These are phyloP conservation scores for Aspergillus neotritici DNA, from an alignment of 2,329 filamentous ascomycete genomes.

Conservation along the genomic window DNA sequence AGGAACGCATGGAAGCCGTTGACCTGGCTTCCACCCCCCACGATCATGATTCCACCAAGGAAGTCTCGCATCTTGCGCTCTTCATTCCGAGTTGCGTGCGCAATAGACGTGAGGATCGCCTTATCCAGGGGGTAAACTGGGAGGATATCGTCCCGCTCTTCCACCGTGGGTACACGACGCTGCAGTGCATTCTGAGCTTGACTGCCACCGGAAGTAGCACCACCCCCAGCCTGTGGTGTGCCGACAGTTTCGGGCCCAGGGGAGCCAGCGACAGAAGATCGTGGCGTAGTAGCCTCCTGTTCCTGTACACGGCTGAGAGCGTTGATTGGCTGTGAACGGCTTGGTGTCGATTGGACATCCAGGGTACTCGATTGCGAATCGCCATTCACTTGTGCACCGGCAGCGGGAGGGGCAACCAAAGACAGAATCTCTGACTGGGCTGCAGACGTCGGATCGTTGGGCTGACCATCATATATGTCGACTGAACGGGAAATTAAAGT, in stretches of 20 bases:
- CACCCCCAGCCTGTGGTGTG: slow-evolving; percentile 55
- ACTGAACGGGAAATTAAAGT: slow-evolving; percentile 81
- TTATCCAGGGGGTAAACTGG: slow-evolving; percentile 79
- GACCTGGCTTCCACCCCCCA: slow-evolving; percentile 77
- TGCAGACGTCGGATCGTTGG: slow-evolving; percentile 81
- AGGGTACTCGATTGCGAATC: slow-evolving; percentile 29
- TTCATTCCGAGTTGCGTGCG: slow-evolving; percentile 78
- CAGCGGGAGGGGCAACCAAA: slow-evolving; percentile 41
- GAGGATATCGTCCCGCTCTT: slow-evolving; percentile 69
- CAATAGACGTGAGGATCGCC: slow-evolving; percentile 83
- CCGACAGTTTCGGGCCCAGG: slow-evolving; percentile 72
- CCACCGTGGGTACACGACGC: slow-evolving; percentile 43
- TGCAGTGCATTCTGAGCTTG: slow-evolving; percentile 29
- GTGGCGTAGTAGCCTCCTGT: slow-evolving; percentile 64
- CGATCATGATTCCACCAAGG: slow-evolving; percentile 81
- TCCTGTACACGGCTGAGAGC: slow-evolving; percentile 64
- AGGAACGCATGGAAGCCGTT: slow-evolving; percentile 74
- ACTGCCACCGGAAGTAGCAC: slow-evolving; percentile 37
- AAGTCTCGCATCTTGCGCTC: slow-evolving; percentile 92
- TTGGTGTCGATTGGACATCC: slow-evolving; percentile 41
- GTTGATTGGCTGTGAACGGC: slow-evolving; percentile 58
- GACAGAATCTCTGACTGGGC: slow-evolving; percentile 68
- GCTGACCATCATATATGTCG: slow-evolving; percentile 87
- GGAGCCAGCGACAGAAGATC: slow-evolving; percentile 79
- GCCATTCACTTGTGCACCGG: slow-evolving; percentile 28